Conservation (phyloP, 306 rosid genomes). For the Rubus idaeus region DNA sequence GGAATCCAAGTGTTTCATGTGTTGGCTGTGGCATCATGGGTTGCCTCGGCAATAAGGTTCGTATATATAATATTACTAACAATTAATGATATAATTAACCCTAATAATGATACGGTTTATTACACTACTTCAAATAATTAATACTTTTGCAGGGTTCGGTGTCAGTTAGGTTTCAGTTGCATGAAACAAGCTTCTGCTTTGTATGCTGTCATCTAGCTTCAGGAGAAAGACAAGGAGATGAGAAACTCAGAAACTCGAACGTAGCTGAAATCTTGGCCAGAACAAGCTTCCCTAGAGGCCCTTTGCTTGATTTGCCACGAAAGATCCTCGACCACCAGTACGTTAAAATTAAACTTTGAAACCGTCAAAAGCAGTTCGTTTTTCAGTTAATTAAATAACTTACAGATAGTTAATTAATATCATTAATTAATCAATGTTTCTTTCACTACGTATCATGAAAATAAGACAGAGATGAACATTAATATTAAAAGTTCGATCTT, state of each 20-base stretch:
- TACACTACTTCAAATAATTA: not conserved
- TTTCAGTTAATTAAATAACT: not conserved
- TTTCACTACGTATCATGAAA: conserved; percentile 32
- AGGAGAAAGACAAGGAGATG: conserved; percentile 72
- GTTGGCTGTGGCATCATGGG: conserved; percentile 87
- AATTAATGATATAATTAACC: not conserved
- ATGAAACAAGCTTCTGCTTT: conserved; percentile 83
- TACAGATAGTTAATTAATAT: not conserved
- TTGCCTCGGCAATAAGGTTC: conserved; percentile 88
- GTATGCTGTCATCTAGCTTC: conserved; percentile 92
- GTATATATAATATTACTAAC: not conserved
- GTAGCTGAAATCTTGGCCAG: conserved; percentile 67
- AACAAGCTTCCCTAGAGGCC: conserved; percentile 69
- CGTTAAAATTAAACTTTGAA: conserved; percentile 28
- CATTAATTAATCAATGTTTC: too few species aligned
- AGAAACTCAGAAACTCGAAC: conserved; percentile 68
- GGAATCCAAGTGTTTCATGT: conserved; percentile 71
- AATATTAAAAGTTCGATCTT: too few species aligned
- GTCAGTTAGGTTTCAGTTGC: conserved; percentile 69
- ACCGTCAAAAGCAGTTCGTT: conserved; percentile 30
- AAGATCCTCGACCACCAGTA: conserved; percentile 81
- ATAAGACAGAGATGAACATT: conserved; percentile 27
- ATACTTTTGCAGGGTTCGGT: conserved; percentile 74
- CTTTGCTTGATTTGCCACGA: conserved; percentile 62
- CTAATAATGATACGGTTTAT: too few species aligned